phyloP scores from a whole-genome alignment of 331 rosid species.

The Phaseolus coccineus region DNA sequence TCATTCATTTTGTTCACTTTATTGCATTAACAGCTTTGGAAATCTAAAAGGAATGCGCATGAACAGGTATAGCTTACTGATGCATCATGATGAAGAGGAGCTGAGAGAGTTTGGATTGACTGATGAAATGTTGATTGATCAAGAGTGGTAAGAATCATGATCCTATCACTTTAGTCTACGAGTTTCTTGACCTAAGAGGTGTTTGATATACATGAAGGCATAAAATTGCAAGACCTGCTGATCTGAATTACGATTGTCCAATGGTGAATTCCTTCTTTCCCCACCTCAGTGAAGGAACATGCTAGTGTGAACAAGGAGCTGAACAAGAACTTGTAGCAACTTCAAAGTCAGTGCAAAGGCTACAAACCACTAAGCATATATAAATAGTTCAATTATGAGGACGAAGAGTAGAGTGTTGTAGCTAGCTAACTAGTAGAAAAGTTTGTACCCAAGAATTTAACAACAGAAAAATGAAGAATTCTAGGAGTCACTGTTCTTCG shows the following conservation, averaged over 20 bases:
- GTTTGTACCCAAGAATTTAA: background rate
- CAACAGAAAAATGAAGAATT: background rate
- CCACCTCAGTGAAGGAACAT: slow-evolving; percentile 57
- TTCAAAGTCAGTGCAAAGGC: background rate
- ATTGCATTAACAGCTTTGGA: background rate
- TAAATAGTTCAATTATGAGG: background rate
- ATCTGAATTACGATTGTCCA: slow-evolving; percentile 87
- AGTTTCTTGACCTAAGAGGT: background rate
- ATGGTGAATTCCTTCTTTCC: slow-evolving; percentile 83
- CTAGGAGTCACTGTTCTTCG: too few species aligned
- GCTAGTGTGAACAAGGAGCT: slow-evolving; percentile 4
- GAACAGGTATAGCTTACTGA: slow-evolving; percentile 73
- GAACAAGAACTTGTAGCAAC: background rate
- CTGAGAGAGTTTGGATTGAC: slow-evolving; percentile 77
- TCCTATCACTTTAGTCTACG: background rate
- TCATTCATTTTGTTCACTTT: background rate
- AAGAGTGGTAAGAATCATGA: slow-evolving; percentile 66
- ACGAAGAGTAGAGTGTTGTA: background rate
- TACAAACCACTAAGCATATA: too few species aligned
- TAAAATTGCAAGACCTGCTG: slow-evolving; percentile 75
- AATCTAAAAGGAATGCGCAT: background rate
- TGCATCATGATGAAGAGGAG: slow-evolving; percentile 78
- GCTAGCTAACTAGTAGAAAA: background rate
- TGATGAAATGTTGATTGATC: slow-evolving; percentile 82
- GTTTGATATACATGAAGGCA: slow-evolving; percentile 61